Base-by-base conservation (phyloP, 345 rosid genomes). In the Triadica sebifera region DNA sequence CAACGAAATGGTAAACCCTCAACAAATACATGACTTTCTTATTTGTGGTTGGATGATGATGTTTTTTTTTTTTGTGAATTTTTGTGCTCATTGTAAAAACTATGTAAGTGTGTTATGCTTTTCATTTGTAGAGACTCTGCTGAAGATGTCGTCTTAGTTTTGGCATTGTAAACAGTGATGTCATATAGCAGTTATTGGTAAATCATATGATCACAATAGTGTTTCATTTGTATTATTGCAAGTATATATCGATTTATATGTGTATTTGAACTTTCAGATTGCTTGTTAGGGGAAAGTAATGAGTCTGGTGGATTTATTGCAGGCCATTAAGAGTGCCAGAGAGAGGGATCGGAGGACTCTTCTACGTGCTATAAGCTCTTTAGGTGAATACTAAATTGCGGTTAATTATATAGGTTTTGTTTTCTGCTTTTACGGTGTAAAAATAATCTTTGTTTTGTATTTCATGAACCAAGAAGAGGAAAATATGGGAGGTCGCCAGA, bases 321-420 rank as follows among this genome's bases (percentile, higher is more conserved):
- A 93, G 97, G 97, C 97, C 45, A 88, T 94, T 72, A 88, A 90
- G 85, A 87, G 88, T 83, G 89, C 98, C 77, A 86, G 98, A 60
- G 98, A 94, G 81, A 92, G 98, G 67, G 98, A 92, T 66, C 82
- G 94, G 62, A 88, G 98, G 77, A 80, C 91, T 29, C 84, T 94
- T 38, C 67, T 94, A 34, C 94, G 97, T 1, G 85, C 93, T 67
- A 97, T 92, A 87, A 89, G 96, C 72, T 60, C 66, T 64, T 37
- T 57, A 5, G 0, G 22, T 12, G 25, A 19, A 53, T 61, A 6
- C 37, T 50, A 2, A 41, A 69, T 25, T 50, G 43, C n/a, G 49
- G 1, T 51, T 52, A 11, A 65, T n/a, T 19, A 57, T 67, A 34
- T 37, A 5, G 4, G 3, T 45, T 64, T 15, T 24, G n/a, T n/a